These are phyloP conservation scores for Corrigiola litoralis DNA, from an alignment of 179 eudicot genomes.

Conservation along the genomic window DNA sequence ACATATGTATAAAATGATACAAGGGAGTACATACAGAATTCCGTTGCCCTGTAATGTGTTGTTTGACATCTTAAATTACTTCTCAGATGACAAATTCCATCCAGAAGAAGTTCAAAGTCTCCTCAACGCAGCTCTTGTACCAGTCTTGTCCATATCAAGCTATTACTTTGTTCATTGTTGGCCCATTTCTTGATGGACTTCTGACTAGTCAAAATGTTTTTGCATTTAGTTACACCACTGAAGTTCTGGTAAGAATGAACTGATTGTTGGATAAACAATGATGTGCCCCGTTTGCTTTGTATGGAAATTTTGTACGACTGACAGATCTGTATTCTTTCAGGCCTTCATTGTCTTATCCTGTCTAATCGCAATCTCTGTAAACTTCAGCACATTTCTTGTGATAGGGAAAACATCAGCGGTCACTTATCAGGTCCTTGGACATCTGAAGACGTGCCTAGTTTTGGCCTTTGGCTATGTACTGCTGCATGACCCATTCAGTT, in stretches of 20 bases:
- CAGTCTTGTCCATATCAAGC: conserved; percentile 80
- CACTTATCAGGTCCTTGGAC: conserved; percentile 89
- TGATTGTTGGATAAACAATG: not conserved
- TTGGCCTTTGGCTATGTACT: conserved; percentile 77
- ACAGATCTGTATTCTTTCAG: conserved; percentile 34
- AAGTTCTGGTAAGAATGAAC: conserved; percentile 56
- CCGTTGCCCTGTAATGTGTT: too few relatives aligned
- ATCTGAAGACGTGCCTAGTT: conserved; percentile 84
- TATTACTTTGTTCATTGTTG: conserved; percentile 55
- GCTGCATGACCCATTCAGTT: conserved; percentile 76
- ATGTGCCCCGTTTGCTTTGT: not conserved
- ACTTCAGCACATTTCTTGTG: conserved; percentile 86
- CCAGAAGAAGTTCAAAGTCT: conserved; percentile 87
- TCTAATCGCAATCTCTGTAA: conserved; percentile 77
- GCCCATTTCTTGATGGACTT: conserved; percentile 79
- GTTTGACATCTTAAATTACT: too few relatives aligned
- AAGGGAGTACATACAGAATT: conserved; percentile 45
- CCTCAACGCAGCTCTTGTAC: conserved; percentile 81
- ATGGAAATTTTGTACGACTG: not conserved
- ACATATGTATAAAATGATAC: conserved; percentile 43
- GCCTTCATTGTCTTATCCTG: conserved; percentile 73
- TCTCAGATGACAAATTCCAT: conserved; percentile 86
- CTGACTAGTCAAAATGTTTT: conserved; percentile 69
- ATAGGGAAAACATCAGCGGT: conserved; percentile 90
- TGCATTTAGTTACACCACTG: conserved; percentile 65